Evolutionary conservation across 495 filamentous ascomycete genomes (phyloP), one percentile per base, ranked within the genome.

Genomic region (Aspergillus avenaceus): DNA sequence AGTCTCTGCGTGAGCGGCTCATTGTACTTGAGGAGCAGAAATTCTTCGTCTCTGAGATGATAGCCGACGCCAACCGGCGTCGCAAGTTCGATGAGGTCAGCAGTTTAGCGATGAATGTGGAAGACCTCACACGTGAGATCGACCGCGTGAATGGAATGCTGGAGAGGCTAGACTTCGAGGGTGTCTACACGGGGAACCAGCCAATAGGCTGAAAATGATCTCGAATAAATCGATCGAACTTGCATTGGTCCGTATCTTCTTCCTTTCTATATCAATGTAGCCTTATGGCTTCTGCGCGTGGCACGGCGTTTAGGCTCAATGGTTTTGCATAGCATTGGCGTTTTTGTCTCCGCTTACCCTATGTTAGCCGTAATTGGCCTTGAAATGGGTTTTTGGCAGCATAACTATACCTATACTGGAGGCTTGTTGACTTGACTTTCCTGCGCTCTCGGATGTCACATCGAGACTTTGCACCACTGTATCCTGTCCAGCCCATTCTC

Each of bases 11-110:
- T 11, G 92, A 97, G 59, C 73, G 82, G 32, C 67, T 97, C 14
- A 90, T 96, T 34, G 88, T 98, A 19, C 75, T 98, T 0, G 93
- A 97, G 69, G 93, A 98, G 63, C 93, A 98, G 67, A 82, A 83
- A 61, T 97, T 96, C 61, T 80, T 97, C 60, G 90, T 98, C 0
- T 79, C 83, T 14, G 85, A 88, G 55, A 97, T 97, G 90, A 79
- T 97, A 41, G 83, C 76, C 5, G 84, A 87, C 40, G 92, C 93
- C 3, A 86, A 85, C 44, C 87, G 84, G 51, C 78, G 84, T 27
- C 77, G 93, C 46, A 84, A 86, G 54, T 96, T 96, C 50, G 93
- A 98, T 62, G 93, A 98, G 64, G 89, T 95, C 2, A 79, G 79
- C 49, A 86, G 84, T 23, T 70, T 98, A 47, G 81, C 83, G 16